Conservation (phyloP, 2,329 filamentous ascomycete genomes). For the Neophaeococcomyces mojaviensis region DNA sequence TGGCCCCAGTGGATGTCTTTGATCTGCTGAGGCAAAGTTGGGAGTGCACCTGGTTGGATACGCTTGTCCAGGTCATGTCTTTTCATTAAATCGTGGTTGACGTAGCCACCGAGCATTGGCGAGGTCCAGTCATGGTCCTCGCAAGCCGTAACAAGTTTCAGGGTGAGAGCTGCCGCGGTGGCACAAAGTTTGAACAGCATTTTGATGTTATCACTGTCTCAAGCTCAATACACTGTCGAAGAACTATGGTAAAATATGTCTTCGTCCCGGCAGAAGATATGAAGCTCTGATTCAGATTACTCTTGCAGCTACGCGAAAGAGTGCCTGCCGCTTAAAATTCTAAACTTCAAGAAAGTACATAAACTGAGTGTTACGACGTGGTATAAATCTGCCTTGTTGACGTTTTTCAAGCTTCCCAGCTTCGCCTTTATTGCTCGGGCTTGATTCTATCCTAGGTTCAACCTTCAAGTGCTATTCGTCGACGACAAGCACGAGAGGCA, state of each 20-base stretch:
- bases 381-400: too few species aligned
- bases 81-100: slow-evolving; percentile 19
- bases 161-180: slow-evolving; percentile 2
- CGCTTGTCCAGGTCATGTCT: slow-evolving; percentile 18
- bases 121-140: slow-evolving; percentile 23
- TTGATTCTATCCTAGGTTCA: too few species aligned
- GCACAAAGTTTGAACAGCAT: slow-evolving; percentile 3
- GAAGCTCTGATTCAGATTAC: too few species aligned
- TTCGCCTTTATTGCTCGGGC: too few species aligned
- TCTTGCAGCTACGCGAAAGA: too few species aligned
- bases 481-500: neutral
- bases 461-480: neutral
- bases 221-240: too few species aligned
- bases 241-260: too few species aligned
- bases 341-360: too few species aligned
- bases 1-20: slow-evolving; percentile 52
- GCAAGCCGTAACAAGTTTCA: slow-evolving; percentile 6
- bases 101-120: slow-evolving; percentile 18
- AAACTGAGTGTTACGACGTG: too few species aligned
- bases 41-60: slow-evolving; percentile 18
- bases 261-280: too few species aligned
- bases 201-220: neutral
- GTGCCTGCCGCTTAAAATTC: too few species aligned
- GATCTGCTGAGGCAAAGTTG: slow-evolving; percentile 18
- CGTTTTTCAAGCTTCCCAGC: too few species aligned